Evolutionary conservation across 306 rosid genomes (phyloP).

Genomic region (Dalbergia oliveri): DNA sequence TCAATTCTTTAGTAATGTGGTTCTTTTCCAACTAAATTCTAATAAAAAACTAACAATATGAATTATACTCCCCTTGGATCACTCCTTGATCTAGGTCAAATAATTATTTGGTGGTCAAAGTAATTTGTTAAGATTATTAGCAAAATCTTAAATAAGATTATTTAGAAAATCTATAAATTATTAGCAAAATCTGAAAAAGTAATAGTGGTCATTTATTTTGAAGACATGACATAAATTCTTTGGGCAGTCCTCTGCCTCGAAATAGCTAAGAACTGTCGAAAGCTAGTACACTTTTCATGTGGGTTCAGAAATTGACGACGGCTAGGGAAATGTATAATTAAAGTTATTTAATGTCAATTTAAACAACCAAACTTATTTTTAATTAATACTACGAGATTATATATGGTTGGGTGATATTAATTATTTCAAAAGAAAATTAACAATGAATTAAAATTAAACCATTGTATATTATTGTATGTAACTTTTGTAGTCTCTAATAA

Average conservation of each 20-base stretch:
- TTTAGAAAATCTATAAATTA: no score
- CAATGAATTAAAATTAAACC: not conserved
- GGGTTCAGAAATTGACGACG: not conserved
- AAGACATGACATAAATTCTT: constrained; percentile 13
- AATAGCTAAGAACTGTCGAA: not conserved
- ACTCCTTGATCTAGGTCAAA: not conserved
- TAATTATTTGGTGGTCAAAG: not conserved
- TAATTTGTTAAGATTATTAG: no score
- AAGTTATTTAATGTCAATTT: not conserved
- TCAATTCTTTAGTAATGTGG: no score
- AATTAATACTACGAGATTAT: not conserved
- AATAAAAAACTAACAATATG: no score
- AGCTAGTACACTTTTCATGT: constrained; percentile 24
- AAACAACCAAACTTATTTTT: not conserved
- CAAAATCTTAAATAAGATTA: no score
- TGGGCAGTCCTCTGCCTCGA: not conserved
- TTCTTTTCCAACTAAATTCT: no score
- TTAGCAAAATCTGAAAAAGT: no score
- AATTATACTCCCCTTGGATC: not conserved
- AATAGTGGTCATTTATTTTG: constrained; percentile 32
- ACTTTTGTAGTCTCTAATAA: not conserved
- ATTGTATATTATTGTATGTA: not conserved
- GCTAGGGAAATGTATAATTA: not conserved
- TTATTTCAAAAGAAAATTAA: no score
- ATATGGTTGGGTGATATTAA: no score